These are phyloP conservation scores for Astrephomene gubernaculifera DNA, from an alignment of 139 green algal species.

Conservation along the genomic window DNA sequence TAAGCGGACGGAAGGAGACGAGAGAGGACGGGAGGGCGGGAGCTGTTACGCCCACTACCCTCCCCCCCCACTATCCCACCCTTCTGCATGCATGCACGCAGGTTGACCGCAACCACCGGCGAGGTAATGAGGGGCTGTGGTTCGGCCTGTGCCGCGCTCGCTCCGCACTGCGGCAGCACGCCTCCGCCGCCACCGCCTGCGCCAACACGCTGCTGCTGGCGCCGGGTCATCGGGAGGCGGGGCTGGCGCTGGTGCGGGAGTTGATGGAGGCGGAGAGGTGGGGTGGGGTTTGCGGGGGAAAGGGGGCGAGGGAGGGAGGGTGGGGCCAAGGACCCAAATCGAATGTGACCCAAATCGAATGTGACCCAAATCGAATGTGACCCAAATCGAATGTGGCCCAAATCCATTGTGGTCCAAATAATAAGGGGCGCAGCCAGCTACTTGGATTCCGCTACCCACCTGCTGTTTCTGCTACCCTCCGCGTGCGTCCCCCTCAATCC, in stretches of 20 bases:
- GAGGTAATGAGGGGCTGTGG: constrained; percentile 60
- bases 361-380: no score
- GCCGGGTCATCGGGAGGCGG: constrained; percentile 41
- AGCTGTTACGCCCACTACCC: neutral
- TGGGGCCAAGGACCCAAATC: no score
- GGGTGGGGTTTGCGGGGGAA: no score
- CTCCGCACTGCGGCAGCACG: constrained; percentile 6
- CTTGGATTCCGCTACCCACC: no score
- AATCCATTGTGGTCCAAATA: no score
- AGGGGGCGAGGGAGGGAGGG: no score
- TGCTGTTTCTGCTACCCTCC: no score
- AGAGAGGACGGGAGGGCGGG: neutral
- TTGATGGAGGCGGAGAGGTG: constrained; percentile 54
- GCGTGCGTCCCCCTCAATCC: no score
- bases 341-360: no score
- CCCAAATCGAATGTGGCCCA: no score
- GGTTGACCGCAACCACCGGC: constrained; percentile 49
- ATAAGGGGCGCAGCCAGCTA: no score
- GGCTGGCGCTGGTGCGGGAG: constrained; percentile 43
- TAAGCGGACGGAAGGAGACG: neutral
- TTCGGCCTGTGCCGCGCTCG: constrained; percentile 50
- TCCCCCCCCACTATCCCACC: neutral
- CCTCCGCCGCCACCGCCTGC: constrained; percentile 27
- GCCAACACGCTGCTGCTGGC: constrained; percentile 28
- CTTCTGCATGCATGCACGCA: neutral